Conservation (phyloP, 306 rosid genomes). For the Parietaria judaica region DNA sequence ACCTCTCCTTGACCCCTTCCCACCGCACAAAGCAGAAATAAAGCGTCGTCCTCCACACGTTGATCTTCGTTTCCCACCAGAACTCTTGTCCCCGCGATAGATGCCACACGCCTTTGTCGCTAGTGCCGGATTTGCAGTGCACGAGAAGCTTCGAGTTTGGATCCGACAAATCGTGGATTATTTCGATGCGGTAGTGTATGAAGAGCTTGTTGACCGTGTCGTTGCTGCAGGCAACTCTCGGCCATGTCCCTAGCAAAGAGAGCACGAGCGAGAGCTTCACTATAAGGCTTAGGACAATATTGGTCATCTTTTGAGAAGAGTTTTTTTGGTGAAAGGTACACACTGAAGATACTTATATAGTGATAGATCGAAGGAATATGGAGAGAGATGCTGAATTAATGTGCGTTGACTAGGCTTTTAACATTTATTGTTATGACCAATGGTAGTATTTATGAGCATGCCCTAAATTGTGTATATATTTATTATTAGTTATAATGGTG, state of each 20-base stretch:
- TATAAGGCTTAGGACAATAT: not conserved
- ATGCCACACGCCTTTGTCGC: not conserved
- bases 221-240: not conserved
- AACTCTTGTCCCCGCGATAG: not conserved
- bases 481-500: too few relatives aligned
- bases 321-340: not conserved
- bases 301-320: not conserved
- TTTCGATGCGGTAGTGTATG: constrained; percentile 1
- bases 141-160: not conserved
- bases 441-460: too few relatives aligned
- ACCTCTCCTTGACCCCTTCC: constrained; percentile 3
- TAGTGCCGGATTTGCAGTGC: not conserved
- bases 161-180: not conserved
- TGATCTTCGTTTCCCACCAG: not conserved
- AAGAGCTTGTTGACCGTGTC: too few relatives aligned
- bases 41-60: not conserved
- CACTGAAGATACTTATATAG: too few relatives aligned
- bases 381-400: too few relatives aligned
- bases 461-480: too few relatives aligned
- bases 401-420: too few relatives aligned
- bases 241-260: not conserved
- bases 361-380: too few relatives aligned
- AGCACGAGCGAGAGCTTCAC: not conserved
- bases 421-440: too few relatives aligned
- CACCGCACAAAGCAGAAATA: not conserved